phyloP scores from a whole-genome alignment of 1,139 yeast species.

The Meyerozyma elateridarum region DNA sequence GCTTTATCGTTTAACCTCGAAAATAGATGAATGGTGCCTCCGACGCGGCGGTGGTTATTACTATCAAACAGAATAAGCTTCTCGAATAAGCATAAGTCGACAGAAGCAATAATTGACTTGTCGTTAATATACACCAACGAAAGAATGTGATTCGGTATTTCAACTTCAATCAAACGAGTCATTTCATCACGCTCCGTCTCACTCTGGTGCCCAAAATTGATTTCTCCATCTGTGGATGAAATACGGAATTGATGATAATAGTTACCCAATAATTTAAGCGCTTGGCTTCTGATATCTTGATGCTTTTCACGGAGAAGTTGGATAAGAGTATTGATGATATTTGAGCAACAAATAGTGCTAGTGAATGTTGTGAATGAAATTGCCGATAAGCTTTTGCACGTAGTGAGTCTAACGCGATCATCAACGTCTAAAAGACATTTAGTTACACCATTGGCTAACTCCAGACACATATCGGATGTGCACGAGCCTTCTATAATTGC shows the following conservation, averaged over 20 bases:
- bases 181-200: constrained; percentile 33
- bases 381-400: constrained; percentile 46
- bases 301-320: constrained; percentile 71
- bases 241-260: constrained; percentile 41
- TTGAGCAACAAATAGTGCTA: constrained; percentile 38
- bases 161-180: constrained; percentile 27
- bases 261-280: constrained; percentile 52
- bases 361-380: constrained; percentile 39
- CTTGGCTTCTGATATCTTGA: constrained; percentile 57
- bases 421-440: constrained; percentile 74
- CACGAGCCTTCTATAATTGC: constrained; percentile 24
- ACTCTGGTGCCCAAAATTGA: constrained; percentile 27
- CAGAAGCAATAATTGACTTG: constrained; percentile 57
- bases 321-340: constrained; percentile 50
- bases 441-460: constrained; percentile 55
- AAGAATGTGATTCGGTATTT: constrained; percentile 65
- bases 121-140: constrained; percentile 76
- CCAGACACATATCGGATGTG: constrained; percentile 45
- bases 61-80: constrained; percentile 54
- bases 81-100: constrained; percentile 60
- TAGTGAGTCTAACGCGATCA: constrained; percentile 63
- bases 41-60: constrained; percentile 43
- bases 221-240: constrained; percentile 14
- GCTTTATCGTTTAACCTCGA: constrained; percentile 53
- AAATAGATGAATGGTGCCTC: constrained; percentile 48